Conservation (phyloP, 768 basidiomycete genomes). For the Rhodotorula graminis region DNA sequence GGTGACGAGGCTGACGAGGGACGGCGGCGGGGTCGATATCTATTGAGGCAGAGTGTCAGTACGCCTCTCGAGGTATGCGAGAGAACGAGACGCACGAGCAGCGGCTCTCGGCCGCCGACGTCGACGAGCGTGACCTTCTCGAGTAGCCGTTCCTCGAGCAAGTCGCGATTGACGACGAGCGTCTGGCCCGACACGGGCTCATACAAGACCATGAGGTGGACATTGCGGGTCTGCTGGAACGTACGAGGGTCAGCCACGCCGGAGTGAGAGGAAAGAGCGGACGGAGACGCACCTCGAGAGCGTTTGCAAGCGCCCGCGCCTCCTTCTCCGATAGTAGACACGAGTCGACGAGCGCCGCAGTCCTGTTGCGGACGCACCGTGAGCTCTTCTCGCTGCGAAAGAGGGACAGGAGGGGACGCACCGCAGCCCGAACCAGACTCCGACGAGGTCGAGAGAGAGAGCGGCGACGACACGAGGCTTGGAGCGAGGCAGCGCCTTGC, state of each 20-base stretch:
- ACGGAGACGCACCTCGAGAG: background rate
- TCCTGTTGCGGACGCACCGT: background rate
- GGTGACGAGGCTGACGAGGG: background rate
- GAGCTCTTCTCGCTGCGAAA: too few relatives aligned
- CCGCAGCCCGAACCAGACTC: conserved; percentile 1
- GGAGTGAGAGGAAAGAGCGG: background rate
- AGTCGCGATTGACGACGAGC: background rate
- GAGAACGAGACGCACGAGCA: background rate
- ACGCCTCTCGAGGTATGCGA: too few relatives aligned
- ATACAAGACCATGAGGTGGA: background rate
- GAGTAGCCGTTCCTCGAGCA: background rate
- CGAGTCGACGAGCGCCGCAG: conserved; percentile 11
- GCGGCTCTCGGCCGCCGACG: background rate
- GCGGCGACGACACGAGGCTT: background rate
- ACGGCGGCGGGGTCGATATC: background rate
- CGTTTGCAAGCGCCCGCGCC: background rate
- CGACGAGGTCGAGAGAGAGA: background rate
- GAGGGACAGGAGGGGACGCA: background rate
- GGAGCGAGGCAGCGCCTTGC: background rate
- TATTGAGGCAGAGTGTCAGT: background rate
- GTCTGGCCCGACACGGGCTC: conserved; percentile 13
- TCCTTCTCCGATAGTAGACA: background rate
- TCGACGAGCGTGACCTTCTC: background rate
- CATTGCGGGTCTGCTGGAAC: background rate
- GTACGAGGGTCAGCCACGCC: too few relatives aligned